Base-by-base conservation (phyloP, 208 protist species). In the Herpetomonas samuelpessoai region DNA sequence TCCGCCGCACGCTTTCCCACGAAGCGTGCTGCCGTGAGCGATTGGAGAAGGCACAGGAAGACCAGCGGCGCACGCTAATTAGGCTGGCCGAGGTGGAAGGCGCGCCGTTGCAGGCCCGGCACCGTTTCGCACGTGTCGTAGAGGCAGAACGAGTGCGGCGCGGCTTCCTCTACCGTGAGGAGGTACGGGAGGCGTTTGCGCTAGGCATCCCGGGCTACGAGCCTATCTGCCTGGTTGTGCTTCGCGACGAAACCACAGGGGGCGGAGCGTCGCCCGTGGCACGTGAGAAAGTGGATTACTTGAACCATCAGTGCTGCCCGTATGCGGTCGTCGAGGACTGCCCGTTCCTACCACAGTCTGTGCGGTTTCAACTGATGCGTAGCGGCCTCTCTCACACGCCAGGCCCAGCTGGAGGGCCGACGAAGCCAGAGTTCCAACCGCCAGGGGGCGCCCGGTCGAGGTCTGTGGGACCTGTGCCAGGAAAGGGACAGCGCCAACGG, bases 91-190 rank as follows among this genome's bases (percentile, higher is more conserved):
- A 7, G 1, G 45, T 60, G 0, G 77, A 77, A 25, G 68, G 48
- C 4, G 25, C 52, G 2, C 68, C 62, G 2, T 51, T 76, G 35
- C 50, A 30, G n/a, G 38, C 38, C 12, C 65, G 27, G 19, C 65
- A 76, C n/a, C 54, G 50, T 16, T 39, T 70, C 6, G 60, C 46
- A n/a, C 55, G 51, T 0, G 51, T 84, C 22, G 22, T 68, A 1
- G 57, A 73, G 24, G 77, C 62, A 0, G 77, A 84, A 59, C 57
- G 65, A 24, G 56, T 73, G 22, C 63, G 77, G 4, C 68, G 77
- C 2, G 59, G 52, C 12, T 78, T 76, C 44, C 41, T 80, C 16
- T 71, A 71, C 19, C 65, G 73, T 26, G 60, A 77, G 55, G 77
- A 84, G 69, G 54, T 77, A 16, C 63, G 53, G 0, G 77, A 18